Base-by-base conservation (phyloP, 192 early-diverging fungal genomes). In the Rhizoclosmatium globosum region DNA sequence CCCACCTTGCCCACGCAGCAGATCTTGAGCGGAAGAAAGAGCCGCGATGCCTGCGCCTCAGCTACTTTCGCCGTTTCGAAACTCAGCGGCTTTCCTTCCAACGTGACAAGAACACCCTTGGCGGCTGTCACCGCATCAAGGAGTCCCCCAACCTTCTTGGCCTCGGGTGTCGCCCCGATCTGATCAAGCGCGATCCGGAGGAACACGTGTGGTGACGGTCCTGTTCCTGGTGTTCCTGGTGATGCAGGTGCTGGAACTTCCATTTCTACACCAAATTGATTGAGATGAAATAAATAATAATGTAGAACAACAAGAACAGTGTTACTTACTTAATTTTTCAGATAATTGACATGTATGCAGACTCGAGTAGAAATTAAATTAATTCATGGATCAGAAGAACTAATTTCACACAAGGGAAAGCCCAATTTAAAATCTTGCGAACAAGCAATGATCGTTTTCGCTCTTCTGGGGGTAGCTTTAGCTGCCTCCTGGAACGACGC, bases 11-110 rank as follows among this genome's bases (percentile, higher is more conserved):
- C 86, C 41, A 84, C 85, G 75, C 94, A 94, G 7, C 92, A 89
- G 39, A 93, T 57, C 66, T 89, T 85, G 64, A 96, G 82, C 38
- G 95, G 92, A 42, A 84, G 71, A 31, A 94, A 83, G 4, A 95
- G 84, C 2, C 85, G 50, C 17, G 79, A 72, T 13, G 75, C 65
- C 19, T 70, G 50, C n/a, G 42, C 45, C 23, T 66, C 41, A 11
- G 44, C 80, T 13, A 73, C 47, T 15, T 17, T 31, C 59, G 39
- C 75, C 6, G 23, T 42, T 15, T 13, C 17, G 1, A 47, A 13
- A 15, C 15, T 66, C n/a, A 38, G 21, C 17, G n/a, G 15, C 41
- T 17, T 17, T 9, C 15, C 70, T 50, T 21, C 44, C 38, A 41
- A 9, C 42, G 21, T 41, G 3, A 11, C 75, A 17, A 79, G 73